Conservation (phyloP, 257 asterid species). For the Dorcoceras hygrometricum region DNA sequence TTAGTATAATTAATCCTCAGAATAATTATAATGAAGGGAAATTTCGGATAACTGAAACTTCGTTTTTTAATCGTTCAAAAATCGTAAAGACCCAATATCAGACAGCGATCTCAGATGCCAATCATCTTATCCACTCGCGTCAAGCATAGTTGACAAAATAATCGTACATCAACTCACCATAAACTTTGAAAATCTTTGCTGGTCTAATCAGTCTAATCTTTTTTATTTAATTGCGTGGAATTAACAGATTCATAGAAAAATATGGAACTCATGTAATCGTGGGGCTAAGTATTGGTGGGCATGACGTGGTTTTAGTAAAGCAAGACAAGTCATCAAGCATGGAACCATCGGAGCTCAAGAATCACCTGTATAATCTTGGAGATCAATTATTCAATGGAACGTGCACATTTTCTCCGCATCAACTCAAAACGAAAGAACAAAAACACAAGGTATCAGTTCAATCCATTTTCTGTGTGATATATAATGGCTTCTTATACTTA, state of each 20-base stretch:
- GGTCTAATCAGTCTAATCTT: too few relatives aligned
- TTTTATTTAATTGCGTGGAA: slow-evolving; percentile 14
- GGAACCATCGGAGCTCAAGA: slow-evolving; percentile 73
- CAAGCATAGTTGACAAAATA: too few relatives aligned
- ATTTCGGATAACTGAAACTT: too few relatives aligned
- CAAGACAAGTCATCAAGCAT: slow-evolving; percentile 65
- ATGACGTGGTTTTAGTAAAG: slow-evolving; percentile 72
- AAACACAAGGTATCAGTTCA: slow-evolving; percentile 59
- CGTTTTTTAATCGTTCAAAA: too few relatives aligned
- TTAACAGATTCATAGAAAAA: slow-evolving; percentile 90
- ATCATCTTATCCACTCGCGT: too few relatives aligned
- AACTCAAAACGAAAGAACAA: slow-evolving; percentile 40
- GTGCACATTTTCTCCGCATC: slow-evolving; percentile 61
- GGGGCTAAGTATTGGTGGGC: slow-evolving; percentile 90
- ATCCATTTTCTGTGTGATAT: neutral
- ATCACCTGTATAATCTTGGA: slow-evolving; percentile 71
- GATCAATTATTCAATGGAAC: slow-evolving; percentile 74
- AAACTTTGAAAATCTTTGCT: too few relatives aligned
- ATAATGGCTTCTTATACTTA: too few relatives aligned
- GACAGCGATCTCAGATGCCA: too few relatives aligned
- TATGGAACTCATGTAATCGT: slow-evolving; percentile 92
- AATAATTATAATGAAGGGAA: too few relatives aligned
- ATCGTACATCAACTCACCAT: too few relatives aligned
- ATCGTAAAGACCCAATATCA: too few relatives aligned
- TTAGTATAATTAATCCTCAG: neutral